Conservation (phyloP, 2,329 filamentous ascomycete genomes). For the Penicillium sp. region DNA sequence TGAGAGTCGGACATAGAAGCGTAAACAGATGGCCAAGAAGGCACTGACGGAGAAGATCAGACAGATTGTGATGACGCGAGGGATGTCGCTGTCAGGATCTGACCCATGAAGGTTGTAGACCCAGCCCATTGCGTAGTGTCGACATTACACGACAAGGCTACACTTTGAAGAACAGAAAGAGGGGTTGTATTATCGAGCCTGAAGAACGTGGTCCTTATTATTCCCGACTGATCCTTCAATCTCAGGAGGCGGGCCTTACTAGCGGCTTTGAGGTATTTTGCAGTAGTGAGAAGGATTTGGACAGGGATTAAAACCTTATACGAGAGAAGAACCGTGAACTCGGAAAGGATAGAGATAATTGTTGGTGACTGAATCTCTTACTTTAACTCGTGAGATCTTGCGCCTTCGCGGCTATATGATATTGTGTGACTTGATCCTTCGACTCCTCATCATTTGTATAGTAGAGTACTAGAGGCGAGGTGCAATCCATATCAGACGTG, state of each 20-base stretch:
- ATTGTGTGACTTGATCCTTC: background rate
- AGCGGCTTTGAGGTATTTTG: background rate
- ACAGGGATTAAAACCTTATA: background rate
- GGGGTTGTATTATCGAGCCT: background rate
- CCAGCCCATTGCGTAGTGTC: conserved; percentile 28
- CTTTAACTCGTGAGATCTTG: background rate
- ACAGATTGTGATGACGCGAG: conserved; percentile 22
- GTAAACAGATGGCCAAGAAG: background rate
- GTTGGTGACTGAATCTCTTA: background rate
- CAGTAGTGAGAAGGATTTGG: background rate
- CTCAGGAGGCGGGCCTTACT: background rate
- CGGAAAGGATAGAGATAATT: background rate
- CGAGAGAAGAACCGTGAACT: background rate
- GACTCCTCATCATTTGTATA: background rate
- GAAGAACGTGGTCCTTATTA: background rate
- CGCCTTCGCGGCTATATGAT: background rate
- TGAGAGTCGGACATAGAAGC: background rate
- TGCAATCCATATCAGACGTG: too few species aligned
- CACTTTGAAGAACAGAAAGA: background rate
- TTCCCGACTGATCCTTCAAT: background rate
- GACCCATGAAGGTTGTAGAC: conserved; percentile 30
- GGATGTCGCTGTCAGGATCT: conserved; percentile 25
- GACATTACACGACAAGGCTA: background rate
- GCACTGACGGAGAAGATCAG: background rate
- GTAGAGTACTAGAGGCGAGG: background rate